phyloP scores from a whole-genome alignment of 768 basidiomycete genomes.

The Coprinellus micaceus region DNA sequence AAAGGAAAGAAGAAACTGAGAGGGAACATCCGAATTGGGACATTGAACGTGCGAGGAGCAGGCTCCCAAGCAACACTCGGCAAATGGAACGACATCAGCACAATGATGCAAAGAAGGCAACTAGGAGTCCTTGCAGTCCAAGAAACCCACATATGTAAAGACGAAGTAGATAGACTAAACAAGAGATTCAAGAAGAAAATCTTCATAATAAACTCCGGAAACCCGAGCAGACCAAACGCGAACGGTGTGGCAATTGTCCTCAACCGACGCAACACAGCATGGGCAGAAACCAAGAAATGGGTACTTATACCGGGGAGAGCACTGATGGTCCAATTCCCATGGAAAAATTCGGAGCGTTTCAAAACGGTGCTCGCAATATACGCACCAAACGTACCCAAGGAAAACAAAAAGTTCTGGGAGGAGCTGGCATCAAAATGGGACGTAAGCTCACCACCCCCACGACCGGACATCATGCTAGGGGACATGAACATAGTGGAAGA shows the following conservation, averaged over 20 bases:
- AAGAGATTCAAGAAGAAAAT: conserved; percentile 10
- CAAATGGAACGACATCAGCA: conserved; percentile 26
- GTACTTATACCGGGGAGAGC: conserved; percentile 28
- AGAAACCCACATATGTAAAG: conserved; percentile 29
- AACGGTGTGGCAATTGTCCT: conserved; percentile 31
- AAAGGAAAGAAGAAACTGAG: conserved; percentile 7
- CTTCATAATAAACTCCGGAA: conserved; percentile 15
- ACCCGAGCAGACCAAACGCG: conserved; percentile 17
- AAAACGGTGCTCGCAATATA: conserved; percentile 31
- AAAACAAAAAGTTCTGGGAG: neutral
- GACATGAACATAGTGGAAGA: conserved; percentile 37
- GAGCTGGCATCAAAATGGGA: neutral
- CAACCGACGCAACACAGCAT: conserved; percentile 23
- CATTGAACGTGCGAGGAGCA: conserved; percentile 24
- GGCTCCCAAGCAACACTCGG: neutral
- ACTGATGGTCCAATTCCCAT: conserved; percentile 8
- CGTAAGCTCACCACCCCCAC: neutral
- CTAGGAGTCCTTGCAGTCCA: conserved; percentile 26
- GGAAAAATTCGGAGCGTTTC: conserved; percentile 11
- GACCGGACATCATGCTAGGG: neutral
- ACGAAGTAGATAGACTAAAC: conserved; percentile 11
- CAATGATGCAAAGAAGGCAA: conserved; percentile 20
- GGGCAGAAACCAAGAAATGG: conserved; percentile 1
- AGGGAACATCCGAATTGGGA: conserved; percentile 14
- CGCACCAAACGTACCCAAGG: conserved; percentile 26